phyloP scores from a whole-genome alignment of 495 filamentous ascomycete genomes.

The Aspergillus sclerotiicarbonarius region DNA sequence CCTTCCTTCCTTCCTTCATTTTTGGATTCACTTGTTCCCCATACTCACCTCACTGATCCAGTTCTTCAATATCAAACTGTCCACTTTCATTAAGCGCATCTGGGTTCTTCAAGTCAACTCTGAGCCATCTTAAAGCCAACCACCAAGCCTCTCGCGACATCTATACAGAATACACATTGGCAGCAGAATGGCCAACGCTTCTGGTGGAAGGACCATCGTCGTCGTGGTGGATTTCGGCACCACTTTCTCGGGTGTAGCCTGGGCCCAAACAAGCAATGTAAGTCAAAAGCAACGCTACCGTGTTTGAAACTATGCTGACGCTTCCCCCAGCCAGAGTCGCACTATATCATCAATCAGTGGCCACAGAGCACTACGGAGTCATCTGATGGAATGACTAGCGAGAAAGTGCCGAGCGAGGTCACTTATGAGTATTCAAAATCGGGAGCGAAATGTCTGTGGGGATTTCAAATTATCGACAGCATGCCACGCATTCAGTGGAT shows the following conservation, averaged over 20 bases:
- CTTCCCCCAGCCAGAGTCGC: conserved; percentile 22
- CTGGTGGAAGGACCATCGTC: conserved; percentile 11
- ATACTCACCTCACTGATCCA: too few relatives aligned
- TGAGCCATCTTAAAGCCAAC: too few relatives aligned
- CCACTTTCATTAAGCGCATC: too few relatives aligned
- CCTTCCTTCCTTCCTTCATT: too few relatives aligned
- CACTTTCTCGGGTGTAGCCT: conserved; percentile 50
- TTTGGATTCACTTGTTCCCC: too few relatives aligned
- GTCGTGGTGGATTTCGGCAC: conserved; percentile 47
- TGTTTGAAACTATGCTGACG: conserved; percentile 2
- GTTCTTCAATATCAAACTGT: too few relatives aligned
- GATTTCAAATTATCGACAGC: conserved; percentile 44
- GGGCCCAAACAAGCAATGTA: conserved; percentile 38
- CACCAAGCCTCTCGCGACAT: background rate
- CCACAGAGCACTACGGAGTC: conserved; percentile 19
- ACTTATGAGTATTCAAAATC: conserved; percentile 30
- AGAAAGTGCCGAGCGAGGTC: conserved; percentile 38
- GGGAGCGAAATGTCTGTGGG: conserved; percentile 40
- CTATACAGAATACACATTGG: background rate
- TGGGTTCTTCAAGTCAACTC: too few relatives aligned
- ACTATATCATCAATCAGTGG: conserved; percentile 24
- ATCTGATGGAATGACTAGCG: conserved; percentile 30
- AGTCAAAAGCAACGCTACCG: background rate
- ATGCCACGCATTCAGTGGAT: conserved; percentile 51
- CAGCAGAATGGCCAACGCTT: background rate